Evolutionary conservation across 306 rosid genomes (phyloP), one percentile per base, ranked within the genome.

Genomic region (Dalbergia cultrata): DNA sequence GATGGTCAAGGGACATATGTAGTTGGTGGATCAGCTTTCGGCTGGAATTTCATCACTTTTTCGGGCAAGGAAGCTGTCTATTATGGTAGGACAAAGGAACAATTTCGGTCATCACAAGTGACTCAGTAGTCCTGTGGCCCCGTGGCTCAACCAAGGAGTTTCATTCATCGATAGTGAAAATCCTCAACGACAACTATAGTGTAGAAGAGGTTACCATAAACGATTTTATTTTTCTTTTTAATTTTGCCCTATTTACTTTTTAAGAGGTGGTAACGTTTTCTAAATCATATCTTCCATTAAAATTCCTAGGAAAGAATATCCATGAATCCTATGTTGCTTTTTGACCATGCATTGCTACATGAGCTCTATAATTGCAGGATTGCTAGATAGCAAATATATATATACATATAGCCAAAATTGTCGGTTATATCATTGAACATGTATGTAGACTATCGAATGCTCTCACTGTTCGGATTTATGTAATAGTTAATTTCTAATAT

Each of bases 21-120:
- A 49, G 92, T 94, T 72, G 98, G 98, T 34, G 98, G 98, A 69
- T 94, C 98, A 12, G 98, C 95, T 54, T 90, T 92, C 18, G 98
- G 97, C 43, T 94, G 97, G 97, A 94, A 94, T 56, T 94, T 94
- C 70, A 83, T 94, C 69, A 88, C 92, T 67, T 88, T 68, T 79
- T 18, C 83, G n/a, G 84, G 90, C 63, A 39, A 61, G 3, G 87
- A 87, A 13, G 83, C 97, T 10, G 91, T 86, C 78, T 94, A 91
- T 72, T 91, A 79, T 77, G 97, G 98, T 52, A 76, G 78, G 62
- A 86, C 97, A 6, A 94, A 94, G 86, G 95, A 92, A 74, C 54
- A 86, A 45, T 94, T 80, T 67, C 90, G 95, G 82, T 63, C 68
- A 18, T 76, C 16, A 35, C 45, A 83, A 79, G 65, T 39, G 44